Evolutionary conservation across 805 yeast species (phyloP), one percentile per base, ranked within the genome.

Genomic region (Teunomyces pallodes): DNA sequence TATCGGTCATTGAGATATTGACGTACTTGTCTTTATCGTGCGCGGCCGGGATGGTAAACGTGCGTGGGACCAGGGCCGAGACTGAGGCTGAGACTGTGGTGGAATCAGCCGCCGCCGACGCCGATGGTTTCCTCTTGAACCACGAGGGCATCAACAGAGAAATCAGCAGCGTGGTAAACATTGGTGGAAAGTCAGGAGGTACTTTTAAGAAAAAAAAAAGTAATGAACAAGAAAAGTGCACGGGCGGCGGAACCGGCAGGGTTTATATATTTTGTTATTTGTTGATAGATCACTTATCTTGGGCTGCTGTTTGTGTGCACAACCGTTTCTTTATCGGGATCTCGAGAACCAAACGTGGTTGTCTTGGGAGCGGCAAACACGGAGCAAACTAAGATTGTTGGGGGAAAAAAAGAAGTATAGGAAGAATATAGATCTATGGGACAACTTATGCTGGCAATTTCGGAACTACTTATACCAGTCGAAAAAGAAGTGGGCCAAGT

Each of bases 1-100:
- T 46, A 27, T 63, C 65, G 30, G 59, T 60, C 75, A 72, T 70
- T 9, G 74, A 62, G 20, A 72, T 61, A 41, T 63, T 61, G 50
- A 68, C 51, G 50, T 66, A 47, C 48, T 59, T 61, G 45, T 61
- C 54, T 24, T 61, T 64, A 41, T 62, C 54, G 24, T 63, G 61
- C n/a, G 46, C 45, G 39, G 50, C 40, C n/a, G 68, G 59, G 36
- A 70, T 57, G 26, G 65, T 60, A 47, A 70, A 67, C 26, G 59
- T 55, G 38, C 50, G 59, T 27, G 71, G 67, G 36, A 66, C 59
- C 14, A 53, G 52, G 6, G 46, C n/a, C n/a, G n/a, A n/a, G n/a
- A n/a, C 41, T 2, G 53, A 42, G 29, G 48, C 30, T 47, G 24
- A 20, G 2, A 20, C 24, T 20, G 24, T 20, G 6, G 24, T 20